Conservation (phyloP, 2,329 filamentous ascomycete genomes). For the Diaporthe humulicola region DNA sequence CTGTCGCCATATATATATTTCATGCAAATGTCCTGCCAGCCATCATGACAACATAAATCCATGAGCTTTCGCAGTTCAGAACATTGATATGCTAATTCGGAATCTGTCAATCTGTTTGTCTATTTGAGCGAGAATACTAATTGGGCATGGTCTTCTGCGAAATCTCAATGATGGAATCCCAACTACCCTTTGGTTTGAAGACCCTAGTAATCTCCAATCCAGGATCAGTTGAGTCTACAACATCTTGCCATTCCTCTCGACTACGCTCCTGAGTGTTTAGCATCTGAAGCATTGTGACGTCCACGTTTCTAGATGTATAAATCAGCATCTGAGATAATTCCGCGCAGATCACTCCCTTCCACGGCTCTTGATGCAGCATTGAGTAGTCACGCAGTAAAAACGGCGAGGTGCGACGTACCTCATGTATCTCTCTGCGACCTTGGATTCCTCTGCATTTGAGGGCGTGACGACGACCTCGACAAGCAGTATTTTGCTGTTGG, state of each 20-base stretch:
- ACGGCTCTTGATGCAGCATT: not conserved
- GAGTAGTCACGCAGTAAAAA: not conserved
- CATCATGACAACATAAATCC: not conserved
- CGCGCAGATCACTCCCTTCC: too few relatives aligned
- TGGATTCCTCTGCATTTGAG: conserved; percentile 1
- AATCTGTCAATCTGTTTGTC: not conserved
- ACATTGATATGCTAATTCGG: not conserved
- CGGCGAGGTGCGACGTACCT: not conserved
- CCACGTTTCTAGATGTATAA: not conserved
- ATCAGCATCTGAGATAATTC: not conserved
- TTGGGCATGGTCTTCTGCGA: conserved; percentile 2
- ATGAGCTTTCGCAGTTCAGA: not conserved
- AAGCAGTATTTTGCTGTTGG: not conserved
- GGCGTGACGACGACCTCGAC: conserved; percentile 5
- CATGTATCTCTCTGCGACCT: conserved; percentile 4
- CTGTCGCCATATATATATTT: not conserved
- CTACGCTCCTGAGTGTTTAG: conserved; percentile 14
- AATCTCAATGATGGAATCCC: conserved; percentile 16
- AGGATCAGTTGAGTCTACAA: not conserved
- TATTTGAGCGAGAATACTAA: not conserved
- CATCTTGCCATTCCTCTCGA: conserved; percentile 15
- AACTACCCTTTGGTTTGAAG: conserved; percentile 13
- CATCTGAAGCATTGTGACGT: conserved; percentile 18
- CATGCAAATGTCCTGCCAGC: not conserved
- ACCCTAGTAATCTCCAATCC: conserved; percentile 1